Evolutionary conservation across 768 basidiomycete genomes (phyloP).

Genomic region (Podaxis mareebaensis): DNA sequence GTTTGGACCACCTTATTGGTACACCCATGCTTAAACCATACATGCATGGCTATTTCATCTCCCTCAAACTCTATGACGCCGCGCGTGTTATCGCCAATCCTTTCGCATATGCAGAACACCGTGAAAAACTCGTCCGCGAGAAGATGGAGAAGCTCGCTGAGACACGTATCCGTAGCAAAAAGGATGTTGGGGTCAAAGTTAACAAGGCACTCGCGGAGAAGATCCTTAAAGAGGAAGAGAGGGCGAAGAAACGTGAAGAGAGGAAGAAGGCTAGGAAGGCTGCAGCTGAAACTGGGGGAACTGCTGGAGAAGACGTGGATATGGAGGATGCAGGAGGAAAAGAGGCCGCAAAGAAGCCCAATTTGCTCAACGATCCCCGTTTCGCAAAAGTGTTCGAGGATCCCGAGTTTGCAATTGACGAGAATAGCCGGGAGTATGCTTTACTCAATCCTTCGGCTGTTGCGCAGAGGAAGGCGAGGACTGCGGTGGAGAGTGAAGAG

Average conservation of each 20-base stretch:
- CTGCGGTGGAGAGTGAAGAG: constrained; percentile 86
- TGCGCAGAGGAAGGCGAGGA: constrained; percentile 55
- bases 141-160: constrained; percentile 95
- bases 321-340: constrained; percentile 33
- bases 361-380: constrained; percentile 79
- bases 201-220: constrained; percentile 85
- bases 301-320: constrained; percentile 38
- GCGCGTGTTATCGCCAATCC: constrained; percentile 96
- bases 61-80: constrained; percentile 93
- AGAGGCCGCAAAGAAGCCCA: constrained; percentile 38
- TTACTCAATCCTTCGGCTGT: constrained; percentile 87
- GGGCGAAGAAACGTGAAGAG: constrained; percentile 54
- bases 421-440: constrained; percentile 84
- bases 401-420: constrained; percentile 90
- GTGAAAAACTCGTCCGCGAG: constrained; percentile 82
- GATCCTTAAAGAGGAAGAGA: constrained; percentile 67
- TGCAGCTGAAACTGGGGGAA: constrained; percentile 19
- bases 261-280: constrained; percentile 48
- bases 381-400: constrained; percentile 91
- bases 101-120: constrained; percentile 92
- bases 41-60: constrained; percentile 99
- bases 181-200: constrained; percentile 70
- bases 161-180: constrained; percentile 84
- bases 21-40: constrained; percentile 97
- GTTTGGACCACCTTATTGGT: constrained; percentile 93